Percentiles rank a stretch among this genome's conserved stretches.
phyloP scores from a whole-genome alignment of 225 moss, liverwort and hornwort species.

The Neckera pumila region DNA sequence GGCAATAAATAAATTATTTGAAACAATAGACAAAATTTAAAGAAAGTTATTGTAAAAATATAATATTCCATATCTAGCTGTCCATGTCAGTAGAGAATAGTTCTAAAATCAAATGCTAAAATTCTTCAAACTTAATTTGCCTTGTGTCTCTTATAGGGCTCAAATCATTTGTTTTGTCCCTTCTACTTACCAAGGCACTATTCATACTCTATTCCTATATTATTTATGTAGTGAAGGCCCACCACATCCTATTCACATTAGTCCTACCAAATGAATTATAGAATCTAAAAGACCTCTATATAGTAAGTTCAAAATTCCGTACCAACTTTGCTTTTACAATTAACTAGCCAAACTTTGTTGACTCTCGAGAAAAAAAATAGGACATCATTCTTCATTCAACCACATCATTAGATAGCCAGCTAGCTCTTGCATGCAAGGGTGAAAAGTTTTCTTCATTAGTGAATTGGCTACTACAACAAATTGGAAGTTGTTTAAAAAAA shows the following conservation, averaged over 20 bases:
- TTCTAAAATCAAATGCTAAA: no score
- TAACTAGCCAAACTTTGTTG: not conserved
- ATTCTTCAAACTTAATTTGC: no score
- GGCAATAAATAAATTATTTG: no score
- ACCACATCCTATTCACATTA: not conserved
- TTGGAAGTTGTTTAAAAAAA: not conserved
- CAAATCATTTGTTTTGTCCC: not conserved
- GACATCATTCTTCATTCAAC: not conserved
- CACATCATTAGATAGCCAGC: accelerated
- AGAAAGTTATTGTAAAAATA: not conserved
- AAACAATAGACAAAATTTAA: not conserved
- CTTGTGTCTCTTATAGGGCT: no score
- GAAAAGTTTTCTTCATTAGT: no score
- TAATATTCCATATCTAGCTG: no score
- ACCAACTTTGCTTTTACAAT: accelerated
- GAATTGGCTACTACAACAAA: no score
- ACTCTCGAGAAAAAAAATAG: accelerated
- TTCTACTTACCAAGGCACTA: not conserved
- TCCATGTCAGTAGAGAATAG: no score
- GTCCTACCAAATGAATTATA: not conserved
- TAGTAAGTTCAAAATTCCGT: accelerated
- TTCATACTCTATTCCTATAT: not conserved
- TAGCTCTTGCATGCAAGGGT: accelerated
- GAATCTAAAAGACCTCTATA: not conserved
- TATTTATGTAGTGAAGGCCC: not conserved